Evolutionary conservation across 2,329 filamentous ascomycete species (phyloP).

Genomic region (Aureobasidium zeae): DNA sequence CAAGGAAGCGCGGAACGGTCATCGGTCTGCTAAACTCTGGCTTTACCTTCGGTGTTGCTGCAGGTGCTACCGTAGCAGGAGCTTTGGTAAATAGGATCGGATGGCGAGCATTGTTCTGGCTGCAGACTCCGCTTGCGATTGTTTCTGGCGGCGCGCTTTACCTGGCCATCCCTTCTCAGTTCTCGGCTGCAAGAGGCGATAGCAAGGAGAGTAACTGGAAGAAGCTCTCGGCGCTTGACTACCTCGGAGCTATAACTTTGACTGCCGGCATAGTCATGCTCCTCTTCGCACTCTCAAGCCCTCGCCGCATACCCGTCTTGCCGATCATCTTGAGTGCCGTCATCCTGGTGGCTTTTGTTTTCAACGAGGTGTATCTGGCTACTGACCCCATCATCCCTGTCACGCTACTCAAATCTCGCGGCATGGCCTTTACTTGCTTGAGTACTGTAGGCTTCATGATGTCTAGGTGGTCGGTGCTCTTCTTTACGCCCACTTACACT

Average conservation of each 20-base stretch:
- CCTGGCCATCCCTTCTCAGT: slow-evolving; percentile 51
- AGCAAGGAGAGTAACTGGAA: slow-evolving; percentile 41
- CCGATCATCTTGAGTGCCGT: slow-evolving; percentile 53
- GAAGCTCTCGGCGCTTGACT: slow-evolving; percentile 58
- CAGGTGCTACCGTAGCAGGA: slow-evolving; percentile 62
- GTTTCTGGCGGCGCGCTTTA: slow-evolving; percentile 54
- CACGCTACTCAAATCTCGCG: slow-evolving; percentile 57
- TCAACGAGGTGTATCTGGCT: slow-evolving; percentile 56
- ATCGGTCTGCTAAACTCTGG: slow-evolving; percentile 66
- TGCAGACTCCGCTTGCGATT: slow-evolving; percentile 58
- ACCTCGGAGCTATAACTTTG: slow-evolving; percentile 59
- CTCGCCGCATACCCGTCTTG: slow-evolving; percentile 47
- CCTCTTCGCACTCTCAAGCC: slow-evolving; percentile 59
- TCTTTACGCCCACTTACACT: slow-evolving; percentile 72
- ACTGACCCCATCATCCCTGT: slow-evolving; percentile 67
- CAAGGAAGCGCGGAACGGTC: slow-evolving; percentile 59
- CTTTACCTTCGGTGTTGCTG: slow-evolving; percentile 61
- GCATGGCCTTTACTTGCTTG: slow-evolving; percentile 63
- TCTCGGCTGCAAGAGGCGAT: slow-evolving; percentile 23
- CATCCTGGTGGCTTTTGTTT: slow-evolving; percentile 48
- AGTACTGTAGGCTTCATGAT: slow-evolving; percentile 72
- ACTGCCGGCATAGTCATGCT: slow-evolving; percentile 59
- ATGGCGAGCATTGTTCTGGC: slow-evolving; percentile 67
- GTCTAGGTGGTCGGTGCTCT: slow-evolving; percentile 68
- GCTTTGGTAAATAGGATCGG: slow-evolving; percentile 54